Conservation (phyloP, 2,329 filamentous ascomycete species). For the Talaromyces sp. region DNA sequence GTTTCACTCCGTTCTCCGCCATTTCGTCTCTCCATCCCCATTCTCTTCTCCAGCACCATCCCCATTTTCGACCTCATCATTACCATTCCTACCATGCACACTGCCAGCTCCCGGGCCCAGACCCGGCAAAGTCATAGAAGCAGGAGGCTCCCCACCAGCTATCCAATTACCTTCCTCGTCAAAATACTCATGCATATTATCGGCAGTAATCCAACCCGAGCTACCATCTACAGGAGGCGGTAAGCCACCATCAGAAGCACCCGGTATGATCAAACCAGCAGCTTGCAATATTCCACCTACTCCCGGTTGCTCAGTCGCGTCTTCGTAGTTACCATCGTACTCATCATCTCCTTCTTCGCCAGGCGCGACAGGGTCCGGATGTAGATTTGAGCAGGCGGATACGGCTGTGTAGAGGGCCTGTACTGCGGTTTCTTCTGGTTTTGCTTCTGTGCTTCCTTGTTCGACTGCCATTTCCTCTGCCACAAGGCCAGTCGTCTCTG, state of each 20-base stretch:
- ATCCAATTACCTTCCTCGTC: slow-evolving; percentile 78
- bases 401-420: slow-evolving; percentile 42
- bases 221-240: slow-evolving; percentile 47
- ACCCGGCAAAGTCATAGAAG: slow-evolving; percentile 20
- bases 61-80: slow-evolving; percentile 43
- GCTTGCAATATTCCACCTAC: slow-evolving; percentile 30
- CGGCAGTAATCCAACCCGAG: slow-evolving; percentile 66
- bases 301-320: slow-evolving; percentile 21
- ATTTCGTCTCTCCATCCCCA: slow-evolving; percentile 49
- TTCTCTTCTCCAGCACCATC: slow-evolving; percentile 35
- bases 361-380: slow-evolving; percentile 40
- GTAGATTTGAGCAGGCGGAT: slow-evolving; percentile 45
- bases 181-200: slow-evolving; percentile 81
- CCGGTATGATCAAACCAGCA: slow-evolving; percentile 31
- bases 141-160: slow-evolving; percentile 41
- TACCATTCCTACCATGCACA: slow-evolving; percentile 57
- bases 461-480: slow-evolving; percentile 20
- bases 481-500: slow-evolving; percentile 11
- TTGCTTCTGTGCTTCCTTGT: slow-evolving; percentile 20
- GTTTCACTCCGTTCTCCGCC: slow-evolving; percentile 45
- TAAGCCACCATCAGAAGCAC: slow-evolving; percentile 33
- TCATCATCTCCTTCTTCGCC: slow-evolving; percentile 35
- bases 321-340: slow-evolving; percentile 28
- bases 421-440: slow-evolving; percentile 33
- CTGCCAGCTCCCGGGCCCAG: slow-evolving; percentile 59